phyloP scores from a whole-genome alignment of 805 yeast genomes.

The Metschnikowia aberdeeniae region DNA sequence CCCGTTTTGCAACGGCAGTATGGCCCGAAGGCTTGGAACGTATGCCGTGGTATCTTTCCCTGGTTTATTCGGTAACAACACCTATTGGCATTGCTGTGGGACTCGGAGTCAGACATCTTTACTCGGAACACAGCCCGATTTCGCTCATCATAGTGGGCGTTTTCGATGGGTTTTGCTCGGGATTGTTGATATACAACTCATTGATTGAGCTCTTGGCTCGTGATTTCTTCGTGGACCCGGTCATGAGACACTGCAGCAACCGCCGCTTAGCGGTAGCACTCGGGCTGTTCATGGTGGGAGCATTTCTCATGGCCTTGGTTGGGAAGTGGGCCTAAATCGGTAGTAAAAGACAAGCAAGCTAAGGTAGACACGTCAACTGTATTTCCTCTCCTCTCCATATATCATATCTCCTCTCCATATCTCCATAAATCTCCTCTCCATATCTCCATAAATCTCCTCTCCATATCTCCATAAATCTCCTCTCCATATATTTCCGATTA shows the following conservation, averaged over 20 bases:
- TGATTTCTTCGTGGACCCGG: conserved; percentile 61
- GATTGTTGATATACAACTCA: conserved; percentile 74
- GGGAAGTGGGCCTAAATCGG: conserved; percentile 64
- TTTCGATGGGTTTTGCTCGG: conserved; percentile 73
- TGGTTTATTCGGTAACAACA: conserved; percentile 42
- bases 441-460: too few species aligned
- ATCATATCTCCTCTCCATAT: too few species aligned
- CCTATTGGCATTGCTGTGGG: conserved; percentile 80
- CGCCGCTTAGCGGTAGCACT: conserved; percentile 50
- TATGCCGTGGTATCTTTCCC: conserved; percentile 17
- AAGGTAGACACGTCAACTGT: too few species aligned
- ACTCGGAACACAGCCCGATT: conserved; percentile 53
- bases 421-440: too few species aligned
- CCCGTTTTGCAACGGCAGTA: conserved; percentile 26
- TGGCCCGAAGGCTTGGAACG: conserved; percentile 21
- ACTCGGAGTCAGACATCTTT: conserved; percentile 63
- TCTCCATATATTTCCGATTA: too few species aligned
- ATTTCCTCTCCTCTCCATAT: too few species aligned
- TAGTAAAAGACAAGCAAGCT: background rate
- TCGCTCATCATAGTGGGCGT: conserved; percentile 66
- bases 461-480: too few species aligned
- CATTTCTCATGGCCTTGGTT: conserved; percentile 73
- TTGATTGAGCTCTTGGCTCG: conserved; percentile 76
- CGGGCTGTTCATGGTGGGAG: conserved; percentile 55
- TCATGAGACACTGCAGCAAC: conserved; percentile 55